Evolutionary conservation across 2,329 filamentous ascomycete genomes (phyloP), one percentile per base, ranked within the genome.

Genomic region (Cordyceps farinosa): DNA sequence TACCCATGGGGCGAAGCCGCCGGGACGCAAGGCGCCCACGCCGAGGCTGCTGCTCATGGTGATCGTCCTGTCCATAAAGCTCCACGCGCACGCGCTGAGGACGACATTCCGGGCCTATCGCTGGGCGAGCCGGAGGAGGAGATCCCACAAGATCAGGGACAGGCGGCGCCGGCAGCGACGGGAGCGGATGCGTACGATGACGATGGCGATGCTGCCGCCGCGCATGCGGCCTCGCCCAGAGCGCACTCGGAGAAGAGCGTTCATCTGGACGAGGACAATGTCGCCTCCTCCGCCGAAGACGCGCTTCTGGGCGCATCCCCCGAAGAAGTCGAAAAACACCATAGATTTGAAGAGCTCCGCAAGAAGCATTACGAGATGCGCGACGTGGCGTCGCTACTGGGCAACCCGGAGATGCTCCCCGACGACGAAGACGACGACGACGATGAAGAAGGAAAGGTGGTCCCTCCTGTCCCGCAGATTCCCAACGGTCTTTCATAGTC

Each of bases 281-380:
- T 85, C 69, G 75, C 77, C 76, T 84, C 86, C 73, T 80, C 87
- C 70, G 83, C 84, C 61, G 84, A 87, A 51, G 83, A 83, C 58
- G 80, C 82, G 32, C 67, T 80, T 71, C 73, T 78, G 29, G 84
- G 83, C 42, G 75, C 87, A 71, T 85, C 79, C 64, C 77, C 83
- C 48, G 92, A 97, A 75, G 93, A 96, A 74, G 82, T 82, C 66
- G 92, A 95, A 80, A 97, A 98, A 82, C 95, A 99, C 77, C 86
- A 84, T 73, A 87, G 90, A 74, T 99, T 99, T 75, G 93, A 97
- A 79, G 83, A 91, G 78, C 84, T 92, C 81, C 86, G 95, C 72
- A 97, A 95, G 87, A 94, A 88, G 80, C 95, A 99, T 77, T 99
- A 99, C 77, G 95, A 99, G 82, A 99, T 99, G 95, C 92, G 87